phyloP scores from a whole-genome alignment of 805 yeast species.

The Candida endomychidarum region DNA sequence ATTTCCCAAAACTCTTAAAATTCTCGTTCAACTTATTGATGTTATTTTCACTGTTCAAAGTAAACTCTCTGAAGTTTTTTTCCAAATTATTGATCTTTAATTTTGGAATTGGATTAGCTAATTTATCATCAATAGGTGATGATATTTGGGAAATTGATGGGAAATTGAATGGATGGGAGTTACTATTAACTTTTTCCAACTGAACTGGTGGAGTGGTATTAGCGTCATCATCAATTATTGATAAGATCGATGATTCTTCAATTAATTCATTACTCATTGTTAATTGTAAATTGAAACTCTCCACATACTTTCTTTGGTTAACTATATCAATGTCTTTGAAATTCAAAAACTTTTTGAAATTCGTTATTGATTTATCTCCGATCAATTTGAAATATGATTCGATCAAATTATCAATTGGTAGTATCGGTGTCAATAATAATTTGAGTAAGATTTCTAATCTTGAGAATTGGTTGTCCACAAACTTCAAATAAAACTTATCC shows the following conservation, averaged over 20 bases:
- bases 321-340: constrained; percentile 53
- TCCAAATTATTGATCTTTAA: constrained; percentile 44
- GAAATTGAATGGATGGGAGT: constrained; percentile 6
- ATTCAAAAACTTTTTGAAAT: constrained; percentile 63
- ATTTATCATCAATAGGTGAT: constrained; percentile 18
- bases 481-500: constrained; percentile 36
- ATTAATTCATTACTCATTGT: constrained; percentile 25
- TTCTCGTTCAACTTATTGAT: constrained; percentile 67
- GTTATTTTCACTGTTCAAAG: constrained; percentile 54
- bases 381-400: constrained; percentile 64
- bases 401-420: constrained; percentile 63
- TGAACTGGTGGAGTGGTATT: neutral
- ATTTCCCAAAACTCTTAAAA: constrained; percentile 60
- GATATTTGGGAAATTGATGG: constrained; percentile 2
- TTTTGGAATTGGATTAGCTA: constrained; percentile 21
- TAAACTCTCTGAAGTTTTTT: constrained; percentile 47
- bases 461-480: constrained; percentile 41
- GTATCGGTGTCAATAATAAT: constrained; percentile 58
- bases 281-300: constrained; percentile 37
- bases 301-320: constrained; percentile 32
- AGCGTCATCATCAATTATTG: constrained; percentile 29
- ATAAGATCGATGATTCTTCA: constrained; percentile 31
- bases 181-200: constrained; percentile 1
- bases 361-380: constrained; percentile 60
- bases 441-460: constrained; percentile 66